These are phyloP conservation scores for Schoenoplectus tabernaemontani DNA, from an alignment of 202 grass and related monocot species.

Conservation along the genomic window DNA sequence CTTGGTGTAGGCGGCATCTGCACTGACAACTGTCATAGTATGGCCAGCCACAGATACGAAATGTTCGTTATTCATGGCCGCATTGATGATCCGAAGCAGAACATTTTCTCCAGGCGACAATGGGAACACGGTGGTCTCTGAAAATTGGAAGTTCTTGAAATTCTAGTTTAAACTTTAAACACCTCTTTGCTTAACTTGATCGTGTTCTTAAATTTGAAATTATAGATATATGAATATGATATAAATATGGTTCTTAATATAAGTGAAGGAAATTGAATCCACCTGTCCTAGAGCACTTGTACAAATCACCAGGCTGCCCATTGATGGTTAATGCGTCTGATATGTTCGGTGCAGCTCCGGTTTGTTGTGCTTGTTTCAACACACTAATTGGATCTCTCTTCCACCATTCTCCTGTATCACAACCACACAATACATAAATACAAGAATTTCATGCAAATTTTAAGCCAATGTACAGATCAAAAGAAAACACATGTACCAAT, in stretches of 20 bases:
- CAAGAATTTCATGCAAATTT: background rate
- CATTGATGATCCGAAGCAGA: slow-evolving; percentile 38
- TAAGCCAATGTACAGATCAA: background rate
- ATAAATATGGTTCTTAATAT: background rate
- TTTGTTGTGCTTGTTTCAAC: slow-evolving; percentile 9
- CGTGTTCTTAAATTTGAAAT: background rate
- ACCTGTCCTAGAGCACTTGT: slow-evolving; percentile 31
- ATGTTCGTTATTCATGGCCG: slow-evolving; percentile 29
- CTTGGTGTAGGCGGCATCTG: slow-evolving; percentile 34
- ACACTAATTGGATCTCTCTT: slow-evolving; percentile 28
- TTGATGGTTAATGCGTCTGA: slow-evolving; percentile 39
- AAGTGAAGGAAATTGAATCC: background rate
- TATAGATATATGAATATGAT: background rate
- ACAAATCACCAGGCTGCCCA: slow-evolving; percentile 39
- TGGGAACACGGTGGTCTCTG: slow-evolving; percentile 31
- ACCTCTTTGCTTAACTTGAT: background rate
- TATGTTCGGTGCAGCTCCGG: slow-evolving; percentile 25
- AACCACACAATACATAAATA: slow-evolving; percentile 12
- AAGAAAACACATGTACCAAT: no score
- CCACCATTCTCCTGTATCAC: slow-evolving; percentile 34
- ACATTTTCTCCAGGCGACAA: slow-evolving; percentile 18
- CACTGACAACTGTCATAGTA: slow-evolving; percentile 30
- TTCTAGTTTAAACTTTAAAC: no score
- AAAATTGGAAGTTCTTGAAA: background rate
- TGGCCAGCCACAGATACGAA: slow-evolving; percentile 38